Conservation (phyloP, 2,329 filamentous ascomycete genomes). For the Xylariaceae sp. region DNA sequence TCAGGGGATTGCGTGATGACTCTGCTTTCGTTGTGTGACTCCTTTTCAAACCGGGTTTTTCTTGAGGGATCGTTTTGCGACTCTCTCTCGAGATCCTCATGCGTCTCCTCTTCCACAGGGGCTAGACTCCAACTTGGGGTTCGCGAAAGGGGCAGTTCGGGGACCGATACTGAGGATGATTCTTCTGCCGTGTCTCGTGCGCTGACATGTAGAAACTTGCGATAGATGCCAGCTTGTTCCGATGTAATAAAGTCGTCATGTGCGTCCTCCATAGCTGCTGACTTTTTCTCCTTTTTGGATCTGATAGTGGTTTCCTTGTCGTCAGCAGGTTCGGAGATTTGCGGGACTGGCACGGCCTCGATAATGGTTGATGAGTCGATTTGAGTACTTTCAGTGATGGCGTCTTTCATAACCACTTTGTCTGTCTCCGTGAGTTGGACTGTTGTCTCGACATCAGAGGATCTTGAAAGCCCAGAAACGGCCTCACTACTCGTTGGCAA, state of each 20-base stretch:
- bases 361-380: constrained; percentile 37
- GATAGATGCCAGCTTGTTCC: constrained; percentile 18
- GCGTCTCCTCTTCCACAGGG: constrained; percentile 48
- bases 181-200: constrained; percentile 4
- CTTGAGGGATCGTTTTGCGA: constrained; percentile 20
- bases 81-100: constrained; percentile 40
- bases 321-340: constrained; percentile 12
- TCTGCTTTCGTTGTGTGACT: constrained; percentile 46
- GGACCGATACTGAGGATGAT: background rate
- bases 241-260: constrained; percentile 28
- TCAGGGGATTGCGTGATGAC: constrained; percentile 43
- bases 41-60: constrained; percentile 26
- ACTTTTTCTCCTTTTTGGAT: constrained; percentile 13
- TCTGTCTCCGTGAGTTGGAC: too few relatives aligned
- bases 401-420: background rate
- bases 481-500: too few relatives aligned
- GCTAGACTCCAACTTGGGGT: constrained; percentile 38
- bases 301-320: background rate
- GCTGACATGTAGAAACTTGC: background rate
- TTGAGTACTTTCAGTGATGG: constrained; percentile 26
- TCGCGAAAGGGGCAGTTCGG: constrained; percentile 23
- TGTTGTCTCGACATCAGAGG: too few relatives aligned
- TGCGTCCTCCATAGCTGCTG: constrained; percentile 27
- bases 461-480: too few relatives aligned
- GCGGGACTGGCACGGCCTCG: constrained; percentile 13